Evolutionary conservation across 805 yeast genomes (phyloP).

Genomic region (Zygoascus ofunaensis): DNA sequence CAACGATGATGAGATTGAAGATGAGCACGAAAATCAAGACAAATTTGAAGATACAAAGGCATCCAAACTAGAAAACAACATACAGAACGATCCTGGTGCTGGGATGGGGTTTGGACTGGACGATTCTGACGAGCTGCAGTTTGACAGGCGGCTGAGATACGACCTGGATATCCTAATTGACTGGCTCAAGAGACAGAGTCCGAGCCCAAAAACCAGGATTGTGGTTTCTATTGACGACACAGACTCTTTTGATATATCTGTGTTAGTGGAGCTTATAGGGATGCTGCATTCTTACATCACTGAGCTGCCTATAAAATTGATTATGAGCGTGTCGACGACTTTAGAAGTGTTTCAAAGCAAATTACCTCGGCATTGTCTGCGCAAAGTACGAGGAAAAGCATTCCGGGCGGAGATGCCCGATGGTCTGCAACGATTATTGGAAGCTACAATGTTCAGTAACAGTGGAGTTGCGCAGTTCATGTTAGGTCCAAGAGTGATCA

Average conservation of each 20-base stretch:
- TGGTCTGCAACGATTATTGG: slow-evolving; percentile 13
- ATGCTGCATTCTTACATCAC: slow-evolving; percentile 27
- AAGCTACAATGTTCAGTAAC: slow-evolving; percentile 14
- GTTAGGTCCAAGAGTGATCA: slow-evolving; percentile 20
- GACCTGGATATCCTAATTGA: slow-evolving; percentile 30
- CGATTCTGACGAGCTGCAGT: slow-evolving; percentile 12
- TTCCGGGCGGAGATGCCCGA: slow-evolving; percentile 21
- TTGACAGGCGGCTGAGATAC: slow-evolving; percentile 29
- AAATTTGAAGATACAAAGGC: no score
- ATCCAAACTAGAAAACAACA: slow-evolving; percentile 7
- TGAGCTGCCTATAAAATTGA: slow-evolving; percentile 26
- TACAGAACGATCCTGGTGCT: not conserved
- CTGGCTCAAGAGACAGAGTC: slow-evolving; percentile 21
- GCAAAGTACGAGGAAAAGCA: slow-evolving; percentile 19
- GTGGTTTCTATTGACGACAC: slow-evolving; percentile 31
- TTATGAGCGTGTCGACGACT: slow-evolving; percentile 30
- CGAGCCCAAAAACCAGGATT: slow-evolving; percentile 14
- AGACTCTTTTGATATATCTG: slow-evolving; percentile 28
- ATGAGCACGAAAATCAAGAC: no score
- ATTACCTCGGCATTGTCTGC: slow-evolving; percentile 22
- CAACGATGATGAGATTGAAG: slow-evolving; percentile 7
- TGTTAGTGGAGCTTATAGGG: slow-evolving; percentile 24
- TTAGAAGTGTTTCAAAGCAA: slow-evolving; percentile 29
- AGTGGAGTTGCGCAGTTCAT: slow-evolving; percentile 8
- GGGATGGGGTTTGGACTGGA: slow-evolving; percentile 5